phyloP scores from a whole-genome alignment of 2,329 filamentous ascomycete species.

The Alternaria hordeiaustralica region DNA sequence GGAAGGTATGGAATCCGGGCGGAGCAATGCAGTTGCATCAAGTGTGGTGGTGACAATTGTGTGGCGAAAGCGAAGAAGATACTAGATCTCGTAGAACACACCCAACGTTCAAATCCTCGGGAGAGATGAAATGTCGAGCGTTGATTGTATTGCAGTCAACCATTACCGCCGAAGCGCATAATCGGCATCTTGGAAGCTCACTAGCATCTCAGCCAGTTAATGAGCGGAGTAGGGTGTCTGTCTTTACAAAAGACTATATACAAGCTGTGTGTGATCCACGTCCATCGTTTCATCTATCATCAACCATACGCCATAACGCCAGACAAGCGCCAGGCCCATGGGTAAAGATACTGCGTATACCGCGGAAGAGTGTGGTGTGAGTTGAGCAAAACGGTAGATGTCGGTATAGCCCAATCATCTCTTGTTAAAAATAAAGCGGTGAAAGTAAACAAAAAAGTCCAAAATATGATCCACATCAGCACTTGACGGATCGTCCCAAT shows the following conservation, averaged over 20 bases:
- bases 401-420: neutral
- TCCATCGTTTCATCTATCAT: neutral
- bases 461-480: constrained; percentile 47
- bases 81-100: neutral
- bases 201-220: neutral
- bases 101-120: neutral
- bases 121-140: neutral
- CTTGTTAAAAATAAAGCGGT: constrained; percentile 1
- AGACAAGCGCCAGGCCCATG: neutral
- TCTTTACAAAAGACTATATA: constrained; percentile 1
- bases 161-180: neutral
- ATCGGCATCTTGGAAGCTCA: neutral
- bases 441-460: constrained; percentile 5
- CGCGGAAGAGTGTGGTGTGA: neutral
- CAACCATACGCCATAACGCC: neutral
- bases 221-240: neutral
- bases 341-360: neutral
- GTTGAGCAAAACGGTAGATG: neutral
- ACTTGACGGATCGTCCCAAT: constrained; percentile 49
- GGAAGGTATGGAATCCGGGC: neutral
- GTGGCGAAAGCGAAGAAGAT: neutral
- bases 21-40: neutral
- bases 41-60: neutral
- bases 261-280: neutral
- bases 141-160: neutral